Conservation (phyloP, 768 basidiomycete genomes). For the Scleroderma citrinum region DNA sequence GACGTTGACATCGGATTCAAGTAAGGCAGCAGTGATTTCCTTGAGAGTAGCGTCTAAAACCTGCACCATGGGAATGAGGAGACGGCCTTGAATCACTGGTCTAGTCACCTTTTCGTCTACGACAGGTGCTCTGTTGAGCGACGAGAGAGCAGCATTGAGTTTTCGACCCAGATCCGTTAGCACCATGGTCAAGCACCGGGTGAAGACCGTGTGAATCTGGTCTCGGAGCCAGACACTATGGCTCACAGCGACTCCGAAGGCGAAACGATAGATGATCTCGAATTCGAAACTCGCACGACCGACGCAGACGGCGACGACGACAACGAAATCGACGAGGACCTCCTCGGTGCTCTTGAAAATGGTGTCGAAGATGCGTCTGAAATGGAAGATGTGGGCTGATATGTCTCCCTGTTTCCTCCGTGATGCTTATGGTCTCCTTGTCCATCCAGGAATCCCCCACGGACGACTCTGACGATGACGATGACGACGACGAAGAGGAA, state of each 20-base stretch:
- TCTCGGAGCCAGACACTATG: slow-evolving; percentile 29
- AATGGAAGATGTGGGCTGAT: slow-evolving; percentile 57
- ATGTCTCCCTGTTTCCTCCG: background rate
- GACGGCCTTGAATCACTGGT: background rate
- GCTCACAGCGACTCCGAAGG: slow-evolving; percentile 58
- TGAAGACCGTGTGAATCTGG: slow-evolving; percentile 25
- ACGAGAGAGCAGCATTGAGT: slow-evolving; percentile 89
- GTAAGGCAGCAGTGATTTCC: slow-evolving; percentile 88
- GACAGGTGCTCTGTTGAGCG: slow-evolving; percentile 78
- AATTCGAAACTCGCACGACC: slow-evolving; percentile 39
- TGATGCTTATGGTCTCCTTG: slow-evolving; percentile 4
- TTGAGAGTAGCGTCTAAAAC: slow-evolving; percentile 92
- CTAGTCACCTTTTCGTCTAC: slow-evolving; percentile 82
- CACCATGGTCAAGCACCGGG: slow-evolving; percentile 56
- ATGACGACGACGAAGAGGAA: slow-evolving; percentile 51
- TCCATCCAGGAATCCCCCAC: slow-evolving; percentile 47
- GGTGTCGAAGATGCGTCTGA: slow-evolving; percentile 62
- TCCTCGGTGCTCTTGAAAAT: slow-evolving; percentile 52
- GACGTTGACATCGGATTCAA: slow-evolving; percentile 98
- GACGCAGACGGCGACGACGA: slow-evolving; percentile 44
- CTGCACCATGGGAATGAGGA: slow-evolving; percentile 35
- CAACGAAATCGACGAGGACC: slow-evolving; percentile 51
- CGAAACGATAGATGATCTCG: slow-evolving; percentile 53
- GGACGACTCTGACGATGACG: slow-evolving; percentile 57
- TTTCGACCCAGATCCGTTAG: slow-evolving; percentile 91